These are phyloP conservation scores for Chlorella sp. DNA, from an alignment of 139 green algal genomes.

Conservation along the genomic window DNA sequence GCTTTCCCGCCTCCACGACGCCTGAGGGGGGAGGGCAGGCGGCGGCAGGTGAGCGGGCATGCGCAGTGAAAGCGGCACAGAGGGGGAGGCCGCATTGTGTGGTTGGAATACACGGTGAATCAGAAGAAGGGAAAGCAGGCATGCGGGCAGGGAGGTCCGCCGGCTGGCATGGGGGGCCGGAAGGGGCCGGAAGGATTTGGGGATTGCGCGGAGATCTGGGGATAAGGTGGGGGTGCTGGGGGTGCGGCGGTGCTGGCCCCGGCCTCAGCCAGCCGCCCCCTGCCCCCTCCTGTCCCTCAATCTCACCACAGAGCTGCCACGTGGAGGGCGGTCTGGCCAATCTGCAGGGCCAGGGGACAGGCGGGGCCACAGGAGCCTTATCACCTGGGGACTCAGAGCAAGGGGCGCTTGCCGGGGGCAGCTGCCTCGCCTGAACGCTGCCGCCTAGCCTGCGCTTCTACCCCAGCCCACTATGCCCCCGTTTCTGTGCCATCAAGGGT, in stretches of 20 bases:
- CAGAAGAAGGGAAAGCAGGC: background rate
- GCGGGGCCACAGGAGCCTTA: background rate
- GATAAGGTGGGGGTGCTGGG: background rate
- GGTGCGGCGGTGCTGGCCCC: background rate
- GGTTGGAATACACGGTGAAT: background rate
- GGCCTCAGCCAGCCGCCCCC: background rate
- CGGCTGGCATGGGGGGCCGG: no score
- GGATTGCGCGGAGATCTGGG: background rate
- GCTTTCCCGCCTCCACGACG: no score
- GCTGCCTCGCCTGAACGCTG: background rate
- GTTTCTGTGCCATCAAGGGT: no score
- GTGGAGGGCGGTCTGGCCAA: constrained; percentile 71
- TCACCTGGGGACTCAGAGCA: background rate
- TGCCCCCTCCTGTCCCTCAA: constrained; percentile 47
- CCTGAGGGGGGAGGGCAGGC: no score
- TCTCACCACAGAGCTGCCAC: constrained; percentile 51
- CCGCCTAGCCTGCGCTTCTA: no score
- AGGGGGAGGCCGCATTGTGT: background rate
- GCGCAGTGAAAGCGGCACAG: background rate
- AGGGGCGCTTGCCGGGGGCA: no score
- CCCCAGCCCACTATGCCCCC: no score
- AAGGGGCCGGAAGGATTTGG: background rate
- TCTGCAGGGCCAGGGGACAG: constrained; percentile 40
- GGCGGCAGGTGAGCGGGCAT: background rate
- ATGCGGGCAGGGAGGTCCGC: background rate